Evolutionary conservation across 2,329 filamentous ascomycete species (phyloP), one percentile per base, ranked within the genome.

Genomic region (Pyricularia sp.): DNA sequence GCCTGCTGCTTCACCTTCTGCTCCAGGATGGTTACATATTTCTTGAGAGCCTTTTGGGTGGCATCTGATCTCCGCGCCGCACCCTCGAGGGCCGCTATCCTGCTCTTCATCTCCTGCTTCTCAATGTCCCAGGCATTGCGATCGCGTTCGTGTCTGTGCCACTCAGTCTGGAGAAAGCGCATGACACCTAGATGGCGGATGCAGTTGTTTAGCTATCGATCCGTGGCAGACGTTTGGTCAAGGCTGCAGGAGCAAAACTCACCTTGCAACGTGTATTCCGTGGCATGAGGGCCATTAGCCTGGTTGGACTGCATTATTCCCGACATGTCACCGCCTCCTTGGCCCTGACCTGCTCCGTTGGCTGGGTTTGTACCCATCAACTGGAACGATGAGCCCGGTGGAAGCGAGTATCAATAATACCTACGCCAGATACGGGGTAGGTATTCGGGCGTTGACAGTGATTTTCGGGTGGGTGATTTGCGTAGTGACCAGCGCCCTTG

Each of bases 61-160:
- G 92, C 91, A 79, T 97, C 95, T 67, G 92, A 90, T 73, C 94
- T 92, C 72, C 94, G 86, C 36, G 90, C 88, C 73, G 97, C 92
- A 68, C 95, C 95, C 80, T 99, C 95, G 72, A 98, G 87, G 75
- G 92, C 91, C 67, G 94, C 94, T 81, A 99, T 97, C 76, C 96
- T 90, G 73, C 92, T 93, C 83, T 97, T 97, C 95, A 99, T 98
- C 82, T 99, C 95, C 75, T 97, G 95, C 77, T 93, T 90, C 81
- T 99, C 95, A 78, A 99, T 99, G 80, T 99, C 95, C 95, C 95
- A 99, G 55, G 93, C 90, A 81, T 99, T 99, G 75, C 95, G 89
- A 77, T 97, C 95, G 80, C 95, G 92, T 81, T 99, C 95, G 79
- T 99, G 94, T 73, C 93, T 91, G 81, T 99, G 95, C 95, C 95